Percentiles rank a stretch among this genome's conserved stretches.
These are phyloP conservation scores for Filobasidium floriforme DNA, from an alignment of 768 basidiomycete species.

Conservation along the genomic window DNA sequence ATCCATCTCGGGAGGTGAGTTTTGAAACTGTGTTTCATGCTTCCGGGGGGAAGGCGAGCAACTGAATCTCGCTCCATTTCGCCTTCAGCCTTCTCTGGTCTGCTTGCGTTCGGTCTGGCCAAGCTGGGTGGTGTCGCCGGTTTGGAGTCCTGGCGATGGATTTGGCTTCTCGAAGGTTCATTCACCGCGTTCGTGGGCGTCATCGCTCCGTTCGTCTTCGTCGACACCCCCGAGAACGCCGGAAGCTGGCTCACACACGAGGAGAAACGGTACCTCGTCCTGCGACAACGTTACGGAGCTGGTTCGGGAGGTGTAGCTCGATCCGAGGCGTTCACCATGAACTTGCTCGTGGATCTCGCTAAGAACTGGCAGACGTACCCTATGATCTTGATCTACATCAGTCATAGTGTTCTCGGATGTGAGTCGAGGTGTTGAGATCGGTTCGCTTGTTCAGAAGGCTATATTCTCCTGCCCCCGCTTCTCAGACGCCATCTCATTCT, in stretches of 20 bases:
- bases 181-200: slow-evolving; percentile 26
- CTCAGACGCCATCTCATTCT: not conserved
- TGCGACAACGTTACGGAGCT: slow-evolving; percentile 27
- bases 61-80: not conserved
- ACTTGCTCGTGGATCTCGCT: not conserved
- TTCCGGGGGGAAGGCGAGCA: not conserved
- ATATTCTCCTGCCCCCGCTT: not conserved
- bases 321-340: not conserved
- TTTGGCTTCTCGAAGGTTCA: slow-evolving; percentile 28
- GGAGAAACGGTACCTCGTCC: slow-evolving; percentile 28
- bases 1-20: not conserved
- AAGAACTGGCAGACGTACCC: slow-evolving; percentile 3
- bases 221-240: slow-evolving; percentile 26
- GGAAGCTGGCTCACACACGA: slow-evolving; percentile 27
- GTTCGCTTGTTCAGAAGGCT: not conserved
- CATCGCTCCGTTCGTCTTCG: slow-evolving; percentile 22
- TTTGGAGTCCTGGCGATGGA: slow-evolving; percentile 22
- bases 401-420: not conserved
- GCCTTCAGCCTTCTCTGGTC: slow-evolving; percentile 28
- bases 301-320: slow-evolving; percentile 11
- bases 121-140: slow-evolving; percentile 20
- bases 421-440: not conserved
- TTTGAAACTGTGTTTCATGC: not conserved
- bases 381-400: not conserved
- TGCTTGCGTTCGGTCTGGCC: slow-evolving; percentile 26